Evolutionary conservation across 2,329 filamentous ascomycete species (phyloP).

Genomic region (Neoarthrinium moseri): DNA sequence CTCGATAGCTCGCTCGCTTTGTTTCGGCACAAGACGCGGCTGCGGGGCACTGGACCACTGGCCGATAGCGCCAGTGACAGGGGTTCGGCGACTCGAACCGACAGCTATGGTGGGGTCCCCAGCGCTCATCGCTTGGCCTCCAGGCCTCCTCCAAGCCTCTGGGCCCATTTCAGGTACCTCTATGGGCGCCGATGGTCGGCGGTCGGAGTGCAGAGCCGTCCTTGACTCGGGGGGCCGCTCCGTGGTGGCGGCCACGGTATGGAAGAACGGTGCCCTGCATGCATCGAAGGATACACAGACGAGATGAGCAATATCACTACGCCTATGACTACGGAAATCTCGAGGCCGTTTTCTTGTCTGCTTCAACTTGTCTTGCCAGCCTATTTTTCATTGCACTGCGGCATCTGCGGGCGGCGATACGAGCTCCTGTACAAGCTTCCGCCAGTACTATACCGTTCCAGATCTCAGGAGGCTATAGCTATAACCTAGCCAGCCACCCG

Average conservation of each 20-base stretch:
- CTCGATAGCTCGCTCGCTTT: conserved; percentile 20
- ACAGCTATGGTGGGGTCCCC: background rate
- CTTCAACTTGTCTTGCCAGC: too few species aligned
- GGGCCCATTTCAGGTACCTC: background rate
- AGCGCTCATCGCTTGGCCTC: background rate
- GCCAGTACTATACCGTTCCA: too few species aligned
- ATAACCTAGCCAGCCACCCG: too few species aligned
- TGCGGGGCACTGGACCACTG: conserved; percentile 3
- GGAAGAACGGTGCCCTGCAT: too few species aligned
- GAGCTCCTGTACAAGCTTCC: too few species aligned
- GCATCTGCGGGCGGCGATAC: too few species aligned
- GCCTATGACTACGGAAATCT: background rate
- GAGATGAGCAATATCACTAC: background rate
- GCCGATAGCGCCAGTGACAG: conserved; percentile 1
- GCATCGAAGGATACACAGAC: background rate
- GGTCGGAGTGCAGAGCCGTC: too few species aligned
- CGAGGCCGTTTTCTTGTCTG: too few species aligned
- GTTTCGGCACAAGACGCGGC: conserved; percentile 6
- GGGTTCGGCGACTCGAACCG: background rate
- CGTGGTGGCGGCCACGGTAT: too few species aligned
- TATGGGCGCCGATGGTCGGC: background rate
- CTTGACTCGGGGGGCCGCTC: too few species aligned
- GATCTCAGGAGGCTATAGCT: too few species aligned
- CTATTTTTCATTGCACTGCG: too few species aligned
- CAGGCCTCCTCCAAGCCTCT: background rate